Evolutionary conservation across 164 flowering plant species (phyloP).

Genomic region (Buxus sempervirens): DNA sequence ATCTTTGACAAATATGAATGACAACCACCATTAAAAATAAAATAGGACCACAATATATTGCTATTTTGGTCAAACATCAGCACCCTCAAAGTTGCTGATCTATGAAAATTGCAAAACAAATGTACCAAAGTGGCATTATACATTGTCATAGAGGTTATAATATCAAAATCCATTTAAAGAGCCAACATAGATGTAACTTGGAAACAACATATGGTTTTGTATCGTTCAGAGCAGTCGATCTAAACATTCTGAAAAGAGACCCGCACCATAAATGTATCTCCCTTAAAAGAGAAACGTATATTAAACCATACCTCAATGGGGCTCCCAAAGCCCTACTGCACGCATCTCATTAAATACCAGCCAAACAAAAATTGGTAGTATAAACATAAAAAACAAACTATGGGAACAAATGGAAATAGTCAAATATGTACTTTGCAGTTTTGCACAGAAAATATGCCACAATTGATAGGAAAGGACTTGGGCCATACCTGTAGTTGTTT

Average conservation of each 20-base stretch:
- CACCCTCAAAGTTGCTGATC: background rate
- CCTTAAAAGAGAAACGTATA: background rate
- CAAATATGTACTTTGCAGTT: no score
- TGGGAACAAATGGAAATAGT: background rate
- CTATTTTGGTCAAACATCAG: background rate
- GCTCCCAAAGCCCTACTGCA: background rate
- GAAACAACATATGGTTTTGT: background rate
- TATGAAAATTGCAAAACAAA: background rate
- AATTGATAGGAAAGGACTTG: background rate
- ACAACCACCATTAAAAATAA: background rate
- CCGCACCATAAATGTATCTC: background rate
- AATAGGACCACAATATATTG: background rate
- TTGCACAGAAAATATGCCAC: no score
- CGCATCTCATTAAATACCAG: background rate
- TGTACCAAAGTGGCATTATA: no score
- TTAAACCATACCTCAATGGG: background rate
- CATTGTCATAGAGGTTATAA: no score
- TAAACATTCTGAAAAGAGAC: background rate
- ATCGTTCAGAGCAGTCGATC: background rate
- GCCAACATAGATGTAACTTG: background rate
- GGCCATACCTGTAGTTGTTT: constrained; percentile 57
- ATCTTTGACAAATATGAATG: background rate
- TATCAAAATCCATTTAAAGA: background rate
- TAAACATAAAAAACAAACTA: background rate
- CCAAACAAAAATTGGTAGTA: background rate